Conservation (phyloP, 2,329 filamentous ascomycete genomes). For the Fusarium sp. region DNA sequence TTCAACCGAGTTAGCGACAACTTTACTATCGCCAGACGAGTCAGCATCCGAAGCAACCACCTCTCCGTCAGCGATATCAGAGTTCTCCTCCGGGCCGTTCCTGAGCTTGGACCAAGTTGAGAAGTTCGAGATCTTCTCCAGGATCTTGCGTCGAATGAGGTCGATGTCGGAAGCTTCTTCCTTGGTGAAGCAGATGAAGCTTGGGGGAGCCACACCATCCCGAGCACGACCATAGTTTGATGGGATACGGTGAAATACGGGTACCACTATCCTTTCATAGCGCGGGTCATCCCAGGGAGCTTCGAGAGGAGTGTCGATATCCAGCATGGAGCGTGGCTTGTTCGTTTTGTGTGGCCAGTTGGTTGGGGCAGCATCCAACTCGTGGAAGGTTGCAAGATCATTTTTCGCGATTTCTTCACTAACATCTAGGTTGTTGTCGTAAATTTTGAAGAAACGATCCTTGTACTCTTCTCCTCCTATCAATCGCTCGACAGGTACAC, state of each 20-base stretch:
- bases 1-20: conserved; percentile 81
- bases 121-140: conserved; percentile 78
- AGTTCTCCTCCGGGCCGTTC: conserved; percentile 56
- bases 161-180: conserved; percentile 75
- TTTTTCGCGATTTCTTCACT: conserved; percentile 76
- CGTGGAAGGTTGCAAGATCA: conserved; percentile 73
- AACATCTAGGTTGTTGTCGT: conserved; percentile 72
- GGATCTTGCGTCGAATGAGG: conserved; percentile 78
- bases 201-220: conserved; percentile 56
- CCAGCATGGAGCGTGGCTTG: conserved; percentile 60
- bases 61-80: conserved; percentile 70
- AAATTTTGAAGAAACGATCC: conserved; percentile 85
- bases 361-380: conserved; percentile 80
- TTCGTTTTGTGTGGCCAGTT: conserved; percentile 73
- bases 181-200: conserved; percentile 78
- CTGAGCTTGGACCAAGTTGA: conserved; percentile 74
- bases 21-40: conserved; percentile 72
- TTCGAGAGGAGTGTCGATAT: conserved; percentile 52
- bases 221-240: conserved; percentile 42
- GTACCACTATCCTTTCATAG: conserved; percentile 73
- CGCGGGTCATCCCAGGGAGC: conserved; percentile 65
- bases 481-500: conserved; percentile 70
- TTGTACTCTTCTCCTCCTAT: conserved; percentile 85
- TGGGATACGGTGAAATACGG: conserved; percentile 69
- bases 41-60: conserved; percentile 72